phyloP scores from a whole-genome alignment of 371 early-diverging fungal genomes.

The Rhizoclosmatium hyalinum region DNA sequence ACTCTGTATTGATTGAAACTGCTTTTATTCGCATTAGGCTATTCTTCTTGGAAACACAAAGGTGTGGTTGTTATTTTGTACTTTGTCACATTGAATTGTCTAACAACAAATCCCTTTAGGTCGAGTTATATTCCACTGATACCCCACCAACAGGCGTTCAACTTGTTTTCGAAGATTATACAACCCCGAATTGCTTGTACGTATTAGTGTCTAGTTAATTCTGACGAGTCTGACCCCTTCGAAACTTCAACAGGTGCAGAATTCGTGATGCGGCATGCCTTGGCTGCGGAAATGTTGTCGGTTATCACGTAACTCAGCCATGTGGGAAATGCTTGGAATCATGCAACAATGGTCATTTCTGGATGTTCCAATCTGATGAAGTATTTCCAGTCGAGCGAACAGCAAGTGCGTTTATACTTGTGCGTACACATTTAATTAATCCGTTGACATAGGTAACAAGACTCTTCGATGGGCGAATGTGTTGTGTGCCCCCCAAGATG shows the following conservation, averaged over 20 bases:
- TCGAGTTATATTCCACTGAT: constrained; percentile 59
- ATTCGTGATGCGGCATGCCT: constrained; percentile 50
- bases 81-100: background rate
- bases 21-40: constrained; percentile 16
- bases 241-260: constrained; percentile 32
- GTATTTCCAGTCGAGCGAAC: constrained; percentile 60
- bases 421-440: background rate
- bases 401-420: background rate
- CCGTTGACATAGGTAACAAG: constrained; percentile 30
- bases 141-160: constrained; percentile 52
- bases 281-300: constrained; percentile 89
- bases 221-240: background rate
- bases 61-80: background rate
- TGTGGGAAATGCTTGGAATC: constrained; percentile 88
- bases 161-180: constrained; percentile 54
- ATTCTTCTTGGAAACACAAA: constrained; percentile 35
- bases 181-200: constrained; percentile 55
- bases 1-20: background rate
- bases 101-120: constrained; percentile 17
- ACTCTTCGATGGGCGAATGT: constrained; percentile 48
- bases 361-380: constrained; percentile 94
- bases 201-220: background rate
- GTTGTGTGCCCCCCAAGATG: constrained; percentile 36
- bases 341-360: constrained; percentile 96
- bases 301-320: constrained; percentile 95